These are phyloP conservation scores for Wallacemonas rigidus DNA, from an alignment of 208 protist species.

Conservation along the genomic window DNA sequence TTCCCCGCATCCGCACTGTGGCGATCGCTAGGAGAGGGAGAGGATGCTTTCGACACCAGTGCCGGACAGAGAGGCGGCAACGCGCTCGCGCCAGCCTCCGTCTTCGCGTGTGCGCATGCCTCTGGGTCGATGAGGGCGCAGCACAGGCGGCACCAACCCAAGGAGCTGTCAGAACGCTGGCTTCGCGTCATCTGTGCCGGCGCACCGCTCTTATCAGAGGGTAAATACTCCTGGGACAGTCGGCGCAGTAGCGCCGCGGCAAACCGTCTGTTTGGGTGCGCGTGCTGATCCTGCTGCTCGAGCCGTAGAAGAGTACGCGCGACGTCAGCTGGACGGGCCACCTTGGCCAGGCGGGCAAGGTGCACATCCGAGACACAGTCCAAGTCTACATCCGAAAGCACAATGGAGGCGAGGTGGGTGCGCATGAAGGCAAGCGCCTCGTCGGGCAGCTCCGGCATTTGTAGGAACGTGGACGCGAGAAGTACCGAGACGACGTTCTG, in stretches of 20 bases:
- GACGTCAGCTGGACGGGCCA: constrained; percentile 52
- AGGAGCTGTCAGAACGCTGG: not conserved
- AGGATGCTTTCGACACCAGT: not conserved
- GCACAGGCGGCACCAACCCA: constrained; percentile 76
- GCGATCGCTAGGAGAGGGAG: no score
- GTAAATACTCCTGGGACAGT: constrained; percentile 36
- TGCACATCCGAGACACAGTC: constrained; percentile 55
- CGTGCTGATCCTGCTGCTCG: constrained; percentile 31
- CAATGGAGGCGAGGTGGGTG: constrained; percentile 53
- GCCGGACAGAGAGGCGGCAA: constrained; percentile 26
- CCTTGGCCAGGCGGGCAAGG: constrained; percentile 43
- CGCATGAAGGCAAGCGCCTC: constrained; percentile 56
- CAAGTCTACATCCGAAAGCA: constrained; percentile 64
- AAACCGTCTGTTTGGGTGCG: constrained; percentile 59
- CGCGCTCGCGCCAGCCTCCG: constrained; percentile 32
- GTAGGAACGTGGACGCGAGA: constrained; percentile 70
- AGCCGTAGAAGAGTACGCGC: constrained; percentile 48
- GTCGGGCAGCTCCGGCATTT: constrained; percentile 64
- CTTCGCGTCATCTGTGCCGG: no score
- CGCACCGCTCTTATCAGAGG: no score
- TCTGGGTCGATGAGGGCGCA: constrained; percentile 49
- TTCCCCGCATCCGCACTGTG: not conserved
- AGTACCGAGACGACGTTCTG: constrained; percentile 66
- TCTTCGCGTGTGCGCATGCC: not conserved
- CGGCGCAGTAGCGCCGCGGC: constrained; percentile 62